Evolutionary conservation across 805 yeast genomes (phyloP).

Genomic region (Candida takata): DNA sequence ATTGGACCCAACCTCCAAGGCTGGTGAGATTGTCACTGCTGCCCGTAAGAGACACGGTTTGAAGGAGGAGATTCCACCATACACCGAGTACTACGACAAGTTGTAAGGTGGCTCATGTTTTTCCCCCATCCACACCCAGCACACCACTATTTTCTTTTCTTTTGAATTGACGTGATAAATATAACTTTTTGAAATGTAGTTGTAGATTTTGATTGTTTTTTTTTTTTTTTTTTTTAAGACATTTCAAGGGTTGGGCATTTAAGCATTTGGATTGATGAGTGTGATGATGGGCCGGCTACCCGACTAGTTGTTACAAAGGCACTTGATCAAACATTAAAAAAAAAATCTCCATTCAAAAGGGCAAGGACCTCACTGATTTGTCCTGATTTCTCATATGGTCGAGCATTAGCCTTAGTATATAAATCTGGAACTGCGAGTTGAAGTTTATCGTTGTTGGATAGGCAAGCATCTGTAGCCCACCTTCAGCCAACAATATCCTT

Average conservation of each 20-base stretch:
- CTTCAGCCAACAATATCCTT: slow-evolving; percentile 13
- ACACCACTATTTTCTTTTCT: too few relatives aligned
- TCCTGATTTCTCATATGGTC: slow-evolving; percentile 4
- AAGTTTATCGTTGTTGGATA: slow-evolving; percentile 17
- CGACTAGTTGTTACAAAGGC: too few relatives aligned
- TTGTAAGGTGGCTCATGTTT: slow-evolving; percentile 37
- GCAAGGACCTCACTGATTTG: neutral
- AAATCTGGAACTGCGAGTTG: slow-evolving; percentile 19
- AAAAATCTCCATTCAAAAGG: neutral
- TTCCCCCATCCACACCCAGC: too few relatives aligned
- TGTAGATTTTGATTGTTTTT: neutral
- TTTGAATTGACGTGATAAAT: slow-evolving; percentile 9
- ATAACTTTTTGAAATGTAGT: neutral
- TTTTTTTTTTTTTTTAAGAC: too few relatives aligned
- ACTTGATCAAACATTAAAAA: too few relatives aligned
- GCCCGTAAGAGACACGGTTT: slow-evolving; percentile 94
- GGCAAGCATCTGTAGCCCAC: slow-evolving; percentile 19
- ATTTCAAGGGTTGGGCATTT: too few relatives aligned
- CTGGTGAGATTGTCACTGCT: slow-evolving; percentile 56
- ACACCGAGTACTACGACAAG: slow-evolving; percentile 97
- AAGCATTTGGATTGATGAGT: too few relatives aligned
- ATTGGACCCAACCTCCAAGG: slow-evolving; percentile 72
- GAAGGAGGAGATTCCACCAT: slow-evolving; percentile 97
- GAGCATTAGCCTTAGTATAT: slow-evolving; percentile 13
- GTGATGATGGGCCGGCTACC: too few relatives aligned